Percentiles rank a stretch among this genome's conserved stretches.
phyloP scores from a whole-genome alignment of 129 eudicot species.

The Scalesia atractyloides region DNA sequence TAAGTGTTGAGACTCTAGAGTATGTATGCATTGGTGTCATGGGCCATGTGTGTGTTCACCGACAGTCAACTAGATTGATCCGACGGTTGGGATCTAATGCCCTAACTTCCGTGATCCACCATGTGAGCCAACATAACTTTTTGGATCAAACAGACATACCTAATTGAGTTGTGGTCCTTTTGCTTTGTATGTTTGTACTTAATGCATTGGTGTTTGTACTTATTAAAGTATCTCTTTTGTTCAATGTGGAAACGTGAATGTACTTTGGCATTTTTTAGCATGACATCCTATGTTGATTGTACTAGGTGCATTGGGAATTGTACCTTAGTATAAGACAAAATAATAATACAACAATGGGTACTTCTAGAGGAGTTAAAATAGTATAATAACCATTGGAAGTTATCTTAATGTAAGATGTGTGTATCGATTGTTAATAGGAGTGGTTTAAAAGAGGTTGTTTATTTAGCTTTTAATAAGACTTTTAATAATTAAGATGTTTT shows the following conservation, averaged over 20 bases:
- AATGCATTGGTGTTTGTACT: conserved; percentile 1
- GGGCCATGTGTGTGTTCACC: conserved; percentile 4
- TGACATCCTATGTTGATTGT: background rate
- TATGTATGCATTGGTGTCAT: conserved; percentile 15
- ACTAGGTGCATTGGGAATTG: background rate
- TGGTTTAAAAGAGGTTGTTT: no score
- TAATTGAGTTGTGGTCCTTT: background rate
- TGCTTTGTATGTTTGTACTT: background rate
- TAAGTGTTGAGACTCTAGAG: conserved; percentile 42
- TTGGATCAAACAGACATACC: conserved; percentile 1
- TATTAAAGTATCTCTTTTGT: no score
- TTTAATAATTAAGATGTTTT: no score
- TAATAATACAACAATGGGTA: background rate
- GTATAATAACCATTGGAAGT: no score
- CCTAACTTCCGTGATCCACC: background rate
- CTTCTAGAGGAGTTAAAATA: background rate
- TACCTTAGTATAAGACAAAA: conserved; percentile 30
- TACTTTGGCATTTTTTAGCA: no score
- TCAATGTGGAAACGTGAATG: no score
- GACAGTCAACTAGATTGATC: background rate
- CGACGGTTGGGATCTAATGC: background rate
- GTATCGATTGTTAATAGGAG: no score
- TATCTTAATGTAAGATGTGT: no score
- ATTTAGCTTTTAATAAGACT: no score
- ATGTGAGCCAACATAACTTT: background rate